Conservation (phyloP, 345 rosid species). For the Viola odorata region DNA sequence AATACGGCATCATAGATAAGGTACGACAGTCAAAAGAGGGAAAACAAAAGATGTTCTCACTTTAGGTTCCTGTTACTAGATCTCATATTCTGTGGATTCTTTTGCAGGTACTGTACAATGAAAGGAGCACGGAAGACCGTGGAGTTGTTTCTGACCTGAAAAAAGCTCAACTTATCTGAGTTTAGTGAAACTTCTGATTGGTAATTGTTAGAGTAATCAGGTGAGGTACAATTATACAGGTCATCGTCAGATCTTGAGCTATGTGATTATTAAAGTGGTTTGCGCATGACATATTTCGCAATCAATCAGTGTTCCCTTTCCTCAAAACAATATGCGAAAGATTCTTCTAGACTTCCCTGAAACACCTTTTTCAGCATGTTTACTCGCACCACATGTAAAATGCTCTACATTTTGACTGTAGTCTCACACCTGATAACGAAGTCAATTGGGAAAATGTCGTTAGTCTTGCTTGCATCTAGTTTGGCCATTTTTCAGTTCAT, state of each 20-base stretch:
- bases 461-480: background rate
- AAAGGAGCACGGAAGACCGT: conserved; percentile 51
- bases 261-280: conserved; percentile 1
- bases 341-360: background rate
- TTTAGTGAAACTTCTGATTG: background rate
- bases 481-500: background rate
- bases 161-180: conserved; percentile 46
- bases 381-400: background rate
- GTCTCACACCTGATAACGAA: background rate
- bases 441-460: background rate
- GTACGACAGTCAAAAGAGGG: conserved; percentile 16
- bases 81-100: conserved; percentile 7
- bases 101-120: conserved; percentile 72
- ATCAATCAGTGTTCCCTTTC: conserved; percentile 1
- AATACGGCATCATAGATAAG: conserved; percentile 93
- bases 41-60: background rate
- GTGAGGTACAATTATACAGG: conserved; percentile 12
- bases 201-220: conserved; percentile 11
- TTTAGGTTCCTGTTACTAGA: background rate
- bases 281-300: background rate
- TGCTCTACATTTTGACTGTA: background rate
- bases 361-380: background rate
- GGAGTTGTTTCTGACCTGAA: conserved; percentile 64
- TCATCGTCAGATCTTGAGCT: conserved; percentile 8
- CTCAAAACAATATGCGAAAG: background rate